These are phyloP conservation scores for Postia placenta DNA, from an alignment of 768 basidiomycete genomes.

Conservation along the genomic window DNA sequence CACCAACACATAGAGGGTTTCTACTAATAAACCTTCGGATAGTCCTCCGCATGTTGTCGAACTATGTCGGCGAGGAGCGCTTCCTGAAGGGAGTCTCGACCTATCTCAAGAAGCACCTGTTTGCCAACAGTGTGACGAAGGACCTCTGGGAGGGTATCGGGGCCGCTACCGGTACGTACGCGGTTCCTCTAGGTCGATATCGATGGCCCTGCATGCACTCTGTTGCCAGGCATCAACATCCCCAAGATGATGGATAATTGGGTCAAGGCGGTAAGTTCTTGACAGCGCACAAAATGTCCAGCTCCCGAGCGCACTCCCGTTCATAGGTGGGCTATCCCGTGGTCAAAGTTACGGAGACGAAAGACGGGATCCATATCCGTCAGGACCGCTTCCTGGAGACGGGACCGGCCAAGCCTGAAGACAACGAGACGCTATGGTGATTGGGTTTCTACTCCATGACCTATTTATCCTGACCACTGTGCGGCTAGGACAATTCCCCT, in stretches of 20 bases:
- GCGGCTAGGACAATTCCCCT: constrained; percentile 71
- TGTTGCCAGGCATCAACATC: constrained; percentile 44
- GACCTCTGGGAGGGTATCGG: constrained; percentile 88
- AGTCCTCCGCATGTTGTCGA: constrained; percentile 93
- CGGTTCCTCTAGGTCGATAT: too few species aligned
- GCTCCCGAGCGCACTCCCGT: neutral
- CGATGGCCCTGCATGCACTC: too few species aligned
- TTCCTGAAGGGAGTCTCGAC: constrained; percentile 87
- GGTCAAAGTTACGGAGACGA: constrained; percentile 73
- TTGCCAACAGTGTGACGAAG: constrained; percentile 75
- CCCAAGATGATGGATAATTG: constrained; percentile 84
- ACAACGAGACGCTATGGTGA: constrained; percentile 89
- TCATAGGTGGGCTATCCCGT: constrained; percentile 81
- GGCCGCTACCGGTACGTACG: constrained; percentile 51
- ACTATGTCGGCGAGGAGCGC: constrained; percentile 80
- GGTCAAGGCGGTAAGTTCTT: constrained; percentile 60
- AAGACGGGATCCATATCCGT: constrained; percentile 65
- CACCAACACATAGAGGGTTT: too few species aligned
- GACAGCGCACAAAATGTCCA: neutral
- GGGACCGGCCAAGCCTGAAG: constrained; percentile 69
- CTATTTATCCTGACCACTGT: neutral
- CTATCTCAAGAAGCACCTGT: constrained; percentile 87
- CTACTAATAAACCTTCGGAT: too few species aligned
- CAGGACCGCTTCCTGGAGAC: constrained; percentile 93
- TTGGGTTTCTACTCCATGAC: constrained; percentile 5